Evolutionary conservation across 2,329 filamentous ascomycete genomes (phyloP).

Genomic region (Phaeosphaeriaceae sp.): DNA sequence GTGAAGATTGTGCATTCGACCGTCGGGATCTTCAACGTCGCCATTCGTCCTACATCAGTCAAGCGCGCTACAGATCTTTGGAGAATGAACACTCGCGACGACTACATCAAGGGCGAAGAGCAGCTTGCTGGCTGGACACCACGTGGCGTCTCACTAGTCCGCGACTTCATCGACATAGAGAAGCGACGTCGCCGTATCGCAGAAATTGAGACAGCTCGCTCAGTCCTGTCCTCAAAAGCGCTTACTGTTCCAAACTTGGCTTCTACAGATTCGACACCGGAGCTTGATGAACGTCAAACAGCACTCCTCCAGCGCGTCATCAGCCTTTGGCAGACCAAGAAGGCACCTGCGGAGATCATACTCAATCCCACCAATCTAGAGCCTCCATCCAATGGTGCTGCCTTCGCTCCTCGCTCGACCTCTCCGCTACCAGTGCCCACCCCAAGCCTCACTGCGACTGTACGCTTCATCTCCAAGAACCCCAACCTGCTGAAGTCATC

Average conservation of each 20-base stretch:
- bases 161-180: slow-evolving; percentile 79
- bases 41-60: slow-evolving; percentile 85
- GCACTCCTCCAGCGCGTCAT: slow-evolving; percentile 62
- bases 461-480: slow-evolving; percentile 82
- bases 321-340: slow-evolving; percentile 66
- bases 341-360: slow-evolving; percentile 54
- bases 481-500: slow-evolving; percentile 76
- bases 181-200: slow-evolving; percentile 76
- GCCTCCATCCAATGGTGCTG: slow-evolving; percentile 69
- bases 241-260: slow-evolving; percentile 34
- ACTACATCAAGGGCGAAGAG: slow-evolving; percentile 97
- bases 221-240: slow-evolving; percentile 65
- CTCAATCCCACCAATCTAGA: slow-evolving; percentile 63
- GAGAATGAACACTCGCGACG: slow-evolving; percentile 93
- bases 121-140: slow-evolving; percentile 84
- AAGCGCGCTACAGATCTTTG: slow-evolving; percentile 93
- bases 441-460: slow-evolving; percentile 75
- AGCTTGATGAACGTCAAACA: slow-evolving; percentile 46
- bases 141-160: slow-evolving; percentile 87
- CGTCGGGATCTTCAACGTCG: slow-evolving; percentile 84
- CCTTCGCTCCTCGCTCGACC: slow-evolving; percentile 49
- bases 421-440: slow-evolving; percentile 48
- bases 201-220: slow-evolving; percentile 80
- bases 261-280: slow-evolving; percentile 15
- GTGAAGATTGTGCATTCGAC: slow-evolving; percentile 86